Base-by-base conservation (phyloP, 768 basidiomycete species). In the Coprinopsis marcescibilis region DNA sequence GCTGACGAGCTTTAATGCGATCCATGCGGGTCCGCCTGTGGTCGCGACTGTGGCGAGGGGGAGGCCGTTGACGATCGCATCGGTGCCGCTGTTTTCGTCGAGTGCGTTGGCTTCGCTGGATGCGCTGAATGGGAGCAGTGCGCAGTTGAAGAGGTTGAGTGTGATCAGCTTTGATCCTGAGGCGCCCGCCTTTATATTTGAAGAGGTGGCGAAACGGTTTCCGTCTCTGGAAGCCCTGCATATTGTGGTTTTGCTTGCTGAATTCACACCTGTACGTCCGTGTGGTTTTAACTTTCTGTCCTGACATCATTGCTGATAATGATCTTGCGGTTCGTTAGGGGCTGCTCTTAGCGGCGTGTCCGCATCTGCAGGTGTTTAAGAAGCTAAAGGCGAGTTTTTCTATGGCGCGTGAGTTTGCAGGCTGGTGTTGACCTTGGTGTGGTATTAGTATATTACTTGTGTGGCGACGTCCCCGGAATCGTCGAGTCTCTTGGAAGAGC, bases 141-240 rank as follows among this genome's bases (percentile, higher is more conserved):
- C 50, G 8, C 64, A 73, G 0, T 55, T 82, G 45, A 65, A 60
- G 43, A 67, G 78, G 51, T 62, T 83, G 30, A 84, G 78, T 20
- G 63, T 81, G 21, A 76, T 82, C 64, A 75, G 75, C 30, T 77
- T 83, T 40, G 81, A 81, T 50, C 62, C 70, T 3, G 56, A 61
- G 1, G 64, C 71, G 0, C 75, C 75, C 11, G 57, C 63, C 1
- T 61, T 65, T 42, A 61, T 83, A 43, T 60, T 84, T 19, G 51
- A 64, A 2, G 72, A 76, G 40, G 65, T 84, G 3, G 68, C 76
- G 8, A 49, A 54, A 35, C 67, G 76, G 3, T 64, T 82, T 3
- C 70, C 73, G 0, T 43, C 65, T 26, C 62, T 85, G 39, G 79
- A 84, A 56, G 78, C 80, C 1, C 59, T 84, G 24, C 80, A 83